A percentile compares a stretch with the other conserved stretches of the same genome.
phyloP scores from a whole-genome alignment of 805 yeast species.

The Candida tibetensis region DNA sequence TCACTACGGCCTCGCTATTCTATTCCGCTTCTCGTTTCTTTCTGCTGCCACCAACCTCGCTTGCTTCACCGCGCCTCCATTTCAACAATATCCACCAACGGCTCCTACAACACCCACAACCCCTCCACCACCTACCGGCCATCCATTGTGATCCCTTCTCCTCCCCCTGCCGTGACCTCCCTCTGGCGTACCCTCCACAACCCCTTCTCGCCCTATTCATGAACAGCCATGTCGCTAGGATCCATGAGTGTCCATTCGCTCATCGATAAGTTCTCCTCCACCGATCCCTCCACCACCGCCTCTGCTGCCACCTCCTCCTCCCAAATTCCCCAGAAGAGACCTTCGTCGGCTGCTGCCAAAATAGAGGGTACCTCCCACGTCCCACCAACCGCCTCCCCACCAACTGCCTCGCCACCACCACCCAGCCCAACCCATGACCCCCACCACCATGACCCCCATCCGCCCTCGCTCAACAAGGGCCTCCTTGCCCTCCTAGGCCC shows the following conservation, averaged over 20 bases:
- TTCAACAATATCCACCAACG: no score
- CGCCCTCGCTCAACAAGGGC: conserved; percentile 12
- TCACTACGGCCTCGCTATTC: no score
- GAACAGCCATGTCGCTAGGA: conserved; percentile 2
- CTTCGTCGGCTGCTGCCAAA: conserved; percentile 4
- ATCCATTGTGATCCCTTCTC: not conserved
- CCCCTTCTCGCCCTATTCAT: not conserved
- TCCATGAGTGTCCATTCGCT: conserved; percentile 44
- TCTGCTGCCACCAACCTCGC: no score
- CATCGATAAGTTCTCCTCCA: conserved; percentile 27
- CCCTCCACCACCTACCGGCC: not conserved
- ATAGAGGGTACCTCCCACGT: not conserved
- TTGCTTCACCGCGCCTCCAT: no score
- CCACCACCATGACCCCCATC: conserved; percentile 1
- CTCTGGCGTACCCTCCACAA: not conserved
- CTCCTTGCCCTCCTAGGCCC: conserved; percentile 49
- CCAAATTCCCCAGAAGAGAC: conserved; percentile 5
- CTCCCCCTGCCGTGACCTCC: not conserved
- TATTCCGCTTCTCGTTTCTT: no score
- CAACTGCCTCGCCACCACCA: not conserved
- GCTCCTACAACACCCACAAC: not conserved
- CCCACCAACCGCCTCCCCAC: not conserved
- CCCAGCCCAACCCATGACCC: not conserved
- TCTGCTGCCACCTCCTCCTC: conserved; percentile 1
- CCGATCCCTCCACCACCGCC: conserved; percentile 2